Percentiles rank a stretch among this genome's conserved stretches.
Conservation (phyloP, 129 eudicot genomes). For the carrot (Daucus carota) region DNA sequence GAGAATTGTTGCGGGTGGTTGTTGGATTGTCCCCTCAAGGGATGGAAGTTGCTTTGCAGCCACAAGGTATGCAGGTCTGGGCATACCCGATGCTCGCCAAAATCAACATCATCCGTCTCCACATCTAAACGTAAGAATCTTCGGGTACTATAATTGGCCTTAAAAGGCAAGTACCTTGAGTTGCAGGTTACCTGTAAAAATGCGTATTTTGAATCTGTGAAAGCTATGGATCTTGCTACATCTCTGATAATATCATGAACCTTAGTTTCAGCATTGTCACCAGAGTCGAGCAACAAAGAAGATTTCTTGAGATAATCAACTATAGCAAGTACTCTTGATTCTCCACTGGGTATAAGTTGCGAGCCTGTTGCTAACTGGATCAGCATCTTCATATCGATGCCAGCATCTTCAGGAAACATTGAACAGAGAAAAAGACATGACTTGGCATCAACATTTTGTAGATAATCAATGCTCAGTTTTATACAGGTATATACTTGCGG, state of each 20-base stretch:
- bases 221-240: background rate
- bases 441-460: background rate
- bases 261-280: background rate
- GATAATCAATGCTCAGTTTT: background rate
- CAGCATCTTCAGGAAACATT: background rate
- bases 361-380: background rate
- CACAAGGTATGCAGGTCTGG: background rate
- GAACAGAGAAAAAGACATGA: background rate
- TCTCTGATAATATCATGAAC: conserved; percentile 1
- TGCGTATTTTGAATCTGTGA: background rate
- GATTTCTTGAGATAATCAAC: background rate
- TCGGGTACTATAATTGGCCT: no score
- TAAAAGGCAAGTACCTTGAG: background rate
- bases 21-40: no score
- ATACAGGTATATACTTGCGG: background rate
- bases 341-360: background rate
- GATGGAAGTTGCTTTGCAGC: background rate
- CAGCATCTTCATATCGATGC: background rate
- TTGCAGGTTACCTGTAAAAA: background rate
- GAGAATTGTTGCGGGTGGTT: background rate
- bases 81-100: background rate
- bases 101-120: background rate
- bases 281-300: background rate
- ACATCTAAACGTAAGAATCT: background rate
- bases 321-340: background rate